Evolutionary conservation across 2,329 filamentous ascomycete species (phyloP).

Genomic region (Elsinoe australis): DNA sequence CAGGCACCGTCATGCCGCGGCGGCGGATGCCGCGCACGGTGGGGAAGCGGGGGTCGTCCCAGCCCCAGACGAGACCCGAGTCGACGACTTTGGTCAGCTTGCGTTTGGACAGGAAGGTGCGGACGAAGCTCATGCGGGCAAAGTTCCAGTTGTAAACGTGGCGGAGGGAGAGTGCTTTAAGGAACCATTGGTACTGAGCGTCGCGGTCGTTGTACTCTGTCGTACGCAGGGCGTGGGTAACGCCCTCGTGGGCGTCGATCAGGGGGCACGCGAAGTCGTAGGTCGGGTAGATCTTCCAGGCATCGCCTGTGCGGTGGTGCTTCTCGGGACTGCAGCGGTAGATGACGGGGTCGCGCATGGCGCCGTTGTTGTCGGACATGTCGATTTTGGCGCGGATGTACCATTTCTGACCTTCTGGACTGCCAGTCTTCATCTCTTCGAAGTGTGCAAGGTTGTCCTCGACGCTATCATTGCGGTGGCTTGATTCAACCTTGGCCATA

Average conservation of each 20-base stretch:
- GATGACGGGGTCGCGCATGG: slow-evolving; percentile 91
- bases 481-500: slow-evolving; percentile 72
- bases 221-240: slow-evolving; percentile 70
- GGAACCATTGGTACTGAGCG: slow-evolving; percentile 75
- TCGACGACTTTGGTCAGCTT: slow-evolving; percentile 76
- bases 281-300: slow-evolving; percentile 76
- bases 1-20: slow-evolving; percentile 66
- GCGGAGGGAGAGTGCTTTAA: slow-evolving; percentile 62
- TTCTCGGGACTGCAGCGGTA: slow-evolving; percentile 72
- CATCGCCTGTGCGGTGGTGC: slow-evolving; percentile 67
- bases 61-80: slow-evolving; percentile 63
- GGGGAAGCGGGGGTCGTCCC: slow-evolving; percentile 77
- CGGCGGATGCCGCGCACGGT: slow-evolving; percentile 68
- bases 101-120: slow-evolving; percentile 71
- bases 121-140: slow-evolving; percentile 70
- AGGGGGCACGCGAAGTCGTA: slow-evolving; percentile 78
- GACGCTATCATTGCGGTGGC: slow-evolving; percentile 63
- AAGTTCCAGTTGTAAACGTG: slow-evolving; percentile 78
- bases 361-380: slow-evolving; percentile 82
- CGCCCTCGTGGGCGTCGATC: slow-evolving; percentile 67
- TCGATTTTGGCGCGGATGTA: slow-evolving; percentile 91
- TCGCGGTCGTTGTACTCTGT: slow-evolving; percentile 80
- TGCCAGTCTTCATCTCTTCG: slow-evolving; percentile 81
- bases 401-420: slow-evolving; percentile 66
- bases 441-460: slow-evolving; percentile 80